Conservation (phyloP, 345 rosid species). For the Turritis glabra region DNA sequence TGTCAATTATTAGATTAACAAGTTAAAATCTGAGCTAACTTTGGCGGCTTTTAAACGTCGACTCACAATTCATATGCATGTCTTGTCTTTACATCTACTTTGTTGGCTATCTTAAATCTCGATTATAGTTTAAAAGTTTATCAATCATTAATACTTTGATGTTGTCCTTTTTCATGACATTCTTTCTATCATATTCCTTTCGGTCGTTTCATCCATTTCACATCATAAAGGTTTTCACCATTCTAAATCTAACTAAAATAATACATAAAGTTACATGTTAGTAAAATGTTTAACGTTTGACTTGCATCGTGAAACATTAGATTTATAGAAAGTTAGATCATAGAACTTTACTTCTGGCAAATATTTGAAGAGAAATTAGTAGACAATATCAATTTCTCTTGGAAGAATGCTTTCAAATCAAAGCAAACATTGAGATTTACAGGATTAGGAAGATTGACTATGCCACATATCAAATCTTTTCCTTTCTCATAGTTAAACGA, state of each 20-base stretch:
- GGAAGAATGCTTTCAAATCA: no score
- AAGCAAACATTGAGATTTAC: background rate
- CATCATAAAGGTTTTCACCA: no score
- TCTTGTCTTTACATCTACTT: slow-evolving; percentile 19
- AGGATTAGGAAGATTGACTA: background rate
- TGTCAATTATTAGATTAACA: background rate
- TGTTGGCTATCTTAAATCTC: slow-evolving; percentile 18
- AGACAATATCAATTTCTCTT: background rate
- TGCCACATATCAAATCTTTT: background rate
- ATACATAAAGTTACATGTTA: background rate
- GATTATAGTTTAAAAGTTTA: no score
- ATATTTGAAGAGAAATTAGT: background rate
- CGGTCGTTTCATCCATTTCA: background rate
- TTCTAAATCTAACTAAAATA: background rate
- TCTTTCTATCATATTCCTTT: background rate
- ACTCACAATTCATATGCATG: slow-evolving; percentile 1
- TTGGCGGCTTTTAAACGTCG: no score
- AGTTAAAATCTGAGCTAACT: background rate
- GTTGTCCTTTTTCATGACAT: background rate
- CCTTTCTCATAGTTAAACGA: background rate
- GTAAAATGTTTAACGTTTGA: background rate
- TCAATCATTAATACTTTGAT: background rate
- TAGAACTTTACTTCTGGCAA: background rate
- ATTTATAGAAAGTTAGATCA: background rate
- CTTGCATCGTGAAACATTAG: background rate